Evolutionary conservation across 306 rosid species (phyloP), one percentile per base, ranked within the genome.

Genomic region (Quercus ilex): DNA sequence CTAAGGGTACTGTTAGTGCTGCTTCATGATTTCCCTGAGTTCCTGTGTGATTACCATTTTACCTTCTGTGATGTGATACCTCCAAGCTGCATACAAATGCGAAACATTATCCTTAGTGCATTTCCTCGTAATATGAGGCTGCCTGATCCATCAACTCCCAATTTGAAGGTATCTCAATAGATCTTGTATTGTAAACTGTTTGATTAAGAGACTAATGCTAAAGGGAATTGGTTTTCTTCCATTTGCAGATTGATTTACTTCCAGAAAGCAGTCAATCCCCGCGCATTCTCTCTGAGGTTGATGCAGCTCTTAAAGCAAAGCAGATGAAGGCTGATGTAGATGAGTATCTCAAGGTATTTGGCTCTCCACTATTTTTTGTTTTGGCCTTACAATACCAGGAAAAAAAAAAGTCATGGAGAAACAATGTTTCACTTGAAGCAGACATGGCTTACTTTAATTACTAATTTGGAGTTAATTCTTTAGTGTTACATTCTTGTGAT

Each of bases 71-170:
- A 96, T 81, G 94, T 93, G 30, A 93, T 96, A 74, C 99, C 98
- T 79, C 98, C 98, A 57, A 91, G 98, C 82, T 96, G 98, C 90
- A 91, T 96, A 77, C 98, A 96, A 85, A 96, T 93, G 98, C 90
- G 99, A 68, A 96, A 93, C 83, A 96, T 96, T 69, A 93, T 96
- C 79, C 89, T 96, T 58, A 96, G 99, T 87, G 99, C 99, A 69
- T 93, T 96, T 85, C 98, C 99, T 5, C 98, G 94, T 62, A 96
- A 91, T 78, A 96, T 96, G 98, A 93, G 99, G 88, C 89, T 96
- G 55, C 98, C 99, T 18, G 98, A 93, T 88, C 97, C 97, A 68
- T 93, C 97, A 55, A 93, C 98, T 53, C 98, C 99, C 3, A 93
- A 93, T 76, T 78, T 96, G 71, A 96, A 96, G 97, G 99, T 96